Conservation (phyloP, 495 filamentous ascomycete species). For the Aspergillus taichungensis region DNA sequence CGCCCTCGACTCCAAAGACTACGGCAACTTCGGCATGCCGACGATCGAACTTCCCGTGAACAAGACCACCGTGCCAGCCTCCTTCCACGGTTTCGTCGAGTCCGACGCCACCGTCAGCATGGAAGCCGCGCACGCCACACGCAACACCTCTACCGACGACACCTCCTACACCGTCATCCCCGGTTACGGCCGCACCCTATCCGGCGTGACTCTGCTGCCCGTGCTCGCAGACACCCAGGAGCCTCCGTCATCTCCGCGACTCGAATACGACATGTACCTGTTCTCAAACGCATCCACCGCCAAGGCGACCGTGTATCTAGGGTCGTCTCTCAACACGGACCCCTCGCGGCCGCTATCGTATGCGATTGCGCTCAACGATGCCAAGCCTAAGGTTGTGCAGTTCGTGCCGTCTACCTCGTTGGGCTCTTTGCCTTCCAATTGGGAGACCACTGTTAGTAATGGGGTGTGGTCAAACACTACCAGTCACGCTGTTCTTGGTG, state of each 20-base stretch:
- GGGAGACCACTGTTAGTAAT: slow-evolving; percentile 48
- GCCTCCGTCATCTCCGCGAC: slow-evolving; percentile 19
- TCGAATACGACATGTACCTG: slow-evolving; percentile 59
- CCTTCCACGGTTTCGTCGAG: slow-evolving; percentile 61
- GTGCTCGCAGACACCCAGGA: slow-evolving; percentile 18
- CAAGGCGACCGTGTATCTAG: slow-evolving; percentile 53
- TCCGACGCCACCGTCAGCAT: slow-evolving; percentile 52
- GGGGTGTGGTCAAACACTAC: slow-evolving; percentile 53
- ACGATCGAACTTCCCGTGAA: slow-evolving; percentile 50
- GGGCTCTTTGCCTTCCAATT: slow-evolving; percentile 44
- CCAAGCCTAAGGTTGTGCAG: slow-evolving; percentile 35
- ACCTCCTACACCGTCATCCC: slow-evolving; percentile 44
- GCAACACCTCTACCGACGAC: slow-evolving; percentile 28
- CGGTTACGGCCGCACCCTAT: slow-evolving; percentile 48
- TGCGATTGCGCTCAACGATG: slow-evolving; percentile 45
- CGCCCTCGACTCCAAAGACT: background rate
- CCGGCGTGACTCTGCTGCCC: slow-evolving; percentile 49
- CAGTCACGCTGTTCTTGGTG: slow-evolving; percentile 29
- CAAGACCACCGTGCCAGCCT: slow-evolving; percentile 38
- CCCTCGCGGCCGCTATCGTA: slow-evolving; percentile 52
- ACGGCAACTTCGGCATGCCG: slow-evolving; percentile 1
- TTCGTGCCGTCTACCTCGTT: slow-evolving; percentile 42
- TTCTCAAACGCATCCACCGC: slow-evolving; percentile 41
- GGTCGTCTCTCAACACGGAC: slow-evolving; percentile 51
- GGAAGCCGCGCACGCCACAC: slow-evolving; percentile 46